A percentile compares a stretch with the other conserved stretches of the same genome.
Evolutionary conservation across 2,329 filamentous ascomycete genomes (phyloP).

Genomic region (Diaporthe sp.): DNA sequence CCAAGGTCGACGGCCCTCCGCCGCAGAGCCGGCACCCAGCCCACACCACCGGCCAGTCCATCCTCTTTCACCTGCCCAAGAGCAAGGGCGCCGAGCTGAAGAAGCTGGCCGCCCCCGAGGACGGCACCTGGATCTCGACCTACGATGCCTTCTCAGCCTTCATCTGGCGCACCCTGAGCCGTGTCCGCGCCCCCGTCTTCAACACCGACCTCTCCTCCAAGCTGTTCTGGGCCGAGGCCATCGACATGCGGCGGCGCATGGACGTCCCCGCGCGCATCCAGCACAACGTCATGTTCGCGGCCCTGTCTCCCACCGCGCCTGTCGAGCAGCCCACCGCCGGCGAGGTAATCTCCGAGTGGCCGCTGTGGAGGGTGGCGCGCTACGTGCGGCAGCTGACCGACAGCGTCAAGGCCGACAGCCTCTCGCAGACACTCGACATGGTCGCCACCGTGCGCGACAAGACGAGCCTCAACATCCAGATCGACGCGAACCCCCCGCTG

Average conservation of each 20-base stretch:
- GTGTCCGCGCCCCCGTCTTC: slow-evolving; percentile 47
- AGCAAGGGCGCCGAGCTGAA: slow-evolving; percentile 55
- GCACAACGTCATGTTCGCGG: slow-evolving; percentile 47
- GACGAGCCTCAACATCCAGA: slow-evolving; percentile 44
- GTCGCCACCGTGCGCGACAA: slow-evolving; percentile 51
- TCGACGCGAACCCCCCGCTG: slow-evolving; percentile 49
- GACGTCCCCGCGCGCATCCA: slow-evolving; percentile 48
- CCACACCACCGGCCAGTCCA: slow-evolving; percentile 39
- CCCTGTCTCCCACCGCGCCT: slow-evolving; percentile 40
- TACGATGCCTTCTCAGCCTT: slow-evolving; percentile 57
- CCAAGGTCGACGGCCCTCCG: slow-evolving; percentile 45
- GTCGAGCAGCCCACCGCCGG: slow-evolving; percentile 43
- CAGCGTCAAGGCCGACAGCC: slow-evolving; percentile 44
- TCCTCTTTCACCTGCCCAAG: slow-evolving; percentile 55
- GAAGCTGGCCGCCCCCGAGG: slow-evolving; percentile 44
- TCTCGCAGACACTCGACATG: slow-evolving; percentile 43
- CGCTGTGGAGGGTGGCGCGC: slow-evolving; percentile 47
- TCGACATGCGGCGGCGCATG: slow-evolving; percentile 52
- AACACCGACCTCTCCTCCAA: slow-evolving; percentile 42
- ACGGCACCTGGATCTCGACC: slow-evolving; percentile 54
- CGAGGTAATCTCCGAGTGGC: slow-evolving; percentile 49
- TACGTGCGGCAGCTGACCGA: slow-evolving; percentile 52
- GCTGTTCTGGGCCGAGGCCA: slow-evolving; percentile 48
- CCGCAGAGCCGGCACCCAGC: slow-evolving; percentile 43
- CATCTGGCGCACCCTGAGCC: slow-evolving; percentile 52